phyloP scores from a whole-genome alignment of 192 early-diverging fungal genomes.

The Coemansia sp. region DNA sequence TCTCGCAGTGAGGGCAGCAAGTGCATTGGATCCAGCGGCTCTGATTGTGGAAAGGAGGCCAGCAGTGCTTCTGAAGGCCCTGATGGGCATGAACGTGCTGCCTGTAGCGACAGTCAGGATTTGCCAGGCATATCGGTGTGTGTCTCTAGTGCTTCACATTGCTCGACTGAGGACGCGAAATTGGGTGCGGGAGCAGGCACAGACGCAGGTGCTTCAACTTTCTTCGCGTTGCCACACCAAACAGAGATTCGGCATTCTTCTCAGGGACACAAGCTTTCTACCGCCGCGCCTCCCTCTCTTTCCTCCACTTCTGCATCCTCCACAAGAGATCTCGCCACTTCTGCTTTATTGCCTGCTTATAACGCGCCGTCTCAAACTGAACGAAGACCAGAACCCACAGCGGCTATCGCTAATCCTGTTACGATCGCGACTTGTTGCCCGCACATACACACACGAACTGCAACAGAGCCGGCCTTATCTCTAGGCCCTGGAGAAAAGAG shows the following conservation, averaged over 20 bases:
- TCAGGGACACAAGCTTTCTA: constrained; percentile 9
- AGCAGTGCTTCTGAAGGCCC: too few species aligned
- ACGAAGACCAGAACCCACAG: background rate
- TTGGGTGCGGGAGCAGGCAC: too few species aligned
- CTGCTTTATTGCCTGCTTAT: background rate
- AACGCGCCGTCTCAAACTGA: background rate
- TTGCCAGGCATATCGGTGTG: too few species aligned
- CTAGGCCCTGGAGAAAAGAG: too few species aligned
- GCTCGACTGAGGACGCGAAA: too few species aligned
- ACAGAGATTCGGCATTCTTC: constrained; percentile 14
- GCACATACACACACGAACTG: too few species aligned
- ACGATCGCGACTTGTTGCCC: too few species aligned
- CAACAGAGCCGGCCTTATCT: too few species aligned
- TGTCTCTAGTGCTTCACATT: too few species aligned
- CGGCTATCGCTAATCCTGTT: too few species aligned
- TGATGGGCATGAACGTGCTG: too few species aligned
- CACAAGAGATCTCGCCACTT: constrained; percentile 6
- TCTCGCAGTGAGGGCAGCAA: background rate
- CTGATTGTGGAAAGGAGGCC: background rate
- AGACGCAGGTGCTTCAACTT: background rate
- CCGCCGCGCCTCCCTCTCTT: constrained; percentile 14
- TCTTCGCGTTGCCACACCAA: constrained; percentile 9
- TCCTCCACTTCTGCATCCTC: constrained; percentile 14
- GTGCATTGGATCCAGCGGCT: background rate
- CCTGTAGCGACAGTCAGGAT: too few species aligned